Evolutionary conservation across 257 asterid species (phyloP).

Genomic region (Solanum bukasovii): DNA sequence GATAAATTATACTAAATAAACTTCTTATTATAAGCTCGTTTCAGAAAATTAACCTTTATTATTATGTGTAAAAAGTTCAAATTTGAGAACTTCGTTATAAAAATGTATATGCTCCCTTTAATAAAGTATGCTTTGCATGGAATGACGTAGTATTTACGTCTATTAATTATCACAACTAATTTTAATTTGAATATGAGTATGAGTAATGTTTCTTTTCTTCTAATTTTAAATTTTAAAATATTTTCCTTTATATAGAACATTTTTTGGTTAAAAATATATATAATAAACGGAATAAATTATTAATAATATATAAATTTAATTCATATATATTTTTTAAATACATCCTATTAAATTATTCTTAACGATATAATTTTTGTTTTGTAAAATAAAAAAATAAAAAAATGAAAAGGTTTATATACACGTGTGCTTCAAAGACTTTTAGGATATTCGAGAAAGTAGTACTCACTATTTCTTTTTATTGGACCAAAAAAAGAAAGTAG

Average conservation of each 20-base stretch:
- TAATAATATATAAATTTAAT: no score
- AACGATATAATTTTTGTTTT: no score
- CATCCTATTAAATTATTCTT: neutral
- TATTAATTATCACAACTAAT: neutral
- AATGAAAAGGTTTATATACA: neutral
- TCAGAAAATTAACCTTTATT: neutral
- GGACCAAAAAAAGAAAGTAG: neutral
- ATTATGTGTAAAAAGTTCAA: neutral
- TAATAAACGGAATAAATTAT: no score
- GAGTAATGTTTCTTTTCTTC: neutral
- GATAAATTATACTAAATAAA: neutral
- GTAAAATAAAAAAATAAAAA: neutral
- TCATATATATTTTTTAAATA: no score
- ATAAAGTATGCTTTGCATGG: neutral
- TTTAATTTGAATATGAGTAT: neutral
- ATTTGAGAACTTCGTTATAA: neutral
- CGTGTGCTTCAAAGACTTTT: neutral
- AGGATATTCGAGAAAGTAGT: neutral
- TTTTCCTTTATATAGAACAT: neutral
- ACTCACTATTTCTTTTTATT: neutral
- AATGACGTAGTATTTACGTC: neutral
- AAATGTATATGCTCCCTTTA: neutral
- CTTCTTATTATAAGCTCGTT: neutral
- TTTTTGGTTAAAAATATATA: no score
- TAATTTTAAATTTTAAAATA: neutral